Evolutionary conservation across 495 filamentous ascomycete species (phyloP).

Genomic region (Terfezia boudieri): DNA sequence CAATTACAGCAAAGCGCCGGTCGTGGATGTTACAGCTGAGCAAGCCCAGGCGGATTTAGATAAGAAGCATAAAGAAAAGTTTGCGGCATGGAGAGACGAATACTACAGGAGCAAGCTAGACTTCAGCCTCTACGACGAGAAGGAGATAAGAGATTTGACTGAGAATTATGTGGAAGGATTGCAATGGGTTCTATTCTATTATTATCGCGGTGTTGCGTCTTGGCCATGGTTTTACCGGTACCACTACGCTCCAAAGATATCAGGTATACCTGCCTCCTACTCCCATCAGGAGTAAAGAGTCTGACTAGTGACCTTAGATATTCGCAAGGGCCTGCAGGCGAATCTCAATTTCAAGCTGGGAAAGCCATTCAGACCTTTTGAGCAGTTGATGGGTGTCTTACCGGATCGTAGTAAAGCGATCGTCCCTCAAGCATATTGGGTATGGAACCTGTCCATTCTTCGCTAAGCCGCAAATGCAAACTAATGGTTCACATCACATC

Average conservation of each 20-base stretch:
- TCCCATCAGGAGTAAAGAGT: background rate
- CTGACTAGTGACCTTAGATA: conserved; percentile 30
- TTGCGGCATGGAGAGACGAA: conserved; percentile 73
- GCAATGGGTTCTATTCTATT: conserved; percentile 97
- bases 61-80: conserved; percentile 65
- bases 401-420: conserved; percentile 94
- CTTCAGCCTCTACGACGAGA: conserved; percentile 66
- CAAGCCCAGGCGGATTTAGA: conserved; percentile 57
- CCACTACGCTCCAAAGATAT: conserved; percentile 95
- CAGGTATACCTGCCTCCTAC: conserved; percentile 32
- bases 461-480: background rate
- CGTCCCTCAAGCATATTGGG: conserved; percentile 65
- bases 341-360: conserved; percentile 82
- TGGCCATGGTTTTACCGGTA: conserved; percentile 98
- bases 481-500: background rate
- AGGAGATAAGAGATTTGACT: conserved; percentile 57
- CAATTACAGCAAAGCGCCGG: conserved; percentile 71
- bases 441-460: background rate
- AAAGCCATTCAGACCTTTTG: conserved; percentile 80
- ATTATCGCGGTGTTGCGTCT: conserved; percentile 87
- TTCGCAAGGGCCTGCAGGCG: conserved; percentile 67
- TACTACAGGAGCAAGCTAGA: conserved; percentile 82
- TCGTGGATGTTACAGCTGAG: conserved; percentile 56
- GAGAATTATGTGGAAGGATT: conserved; percentile 96
- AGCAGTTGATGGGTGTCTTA: conserved; percentile 96